Base-by-base conservation (phyloP, 257 asterid genomes). In the Scutellaria minor region DNA sequence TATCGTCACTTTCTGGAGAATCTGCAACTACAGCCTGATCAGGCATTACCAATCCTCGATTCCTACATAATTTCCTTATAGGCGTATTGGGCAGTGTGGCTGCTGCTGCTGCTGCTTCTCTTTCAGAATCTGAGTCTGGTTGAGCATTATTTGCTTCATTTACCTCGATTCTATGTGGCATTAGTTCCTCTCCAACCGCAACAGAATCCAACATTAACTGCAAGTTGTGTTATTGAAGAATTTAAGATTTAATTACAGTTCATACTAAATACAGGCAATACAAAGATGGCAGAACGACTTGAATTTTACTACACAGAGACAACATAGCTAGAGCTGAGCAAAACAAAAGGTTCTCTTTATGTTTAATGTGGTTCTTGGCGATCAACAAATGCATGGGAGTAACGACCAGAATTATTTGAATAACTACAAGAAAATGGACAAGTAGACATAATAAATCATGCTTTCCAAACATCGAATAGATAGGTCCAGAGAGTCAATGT, bases 41-140 rank as follows among this genome's bases (percentile, higher is more conserved):
- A 70, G 86, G 99, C 82, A 86, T 80, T 77, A 95, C 95, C 80
- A 88, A 79, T 35, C 98, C 98, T 65, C 98, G 86, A 69, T 95
- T 91, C 77, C 99, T 87, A 72, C 88, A 79, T 14, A 91, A 66
- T 81, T 95, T 95, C 82, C 97, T 88, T 83, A 95, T 92, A 7
- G 98, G 99, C 5, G 97, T 91, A 27, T 93, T 78, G 18, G 94
- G 86, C 12, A 47, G 44, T 35, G 18, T 18, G 18, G 18, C 18
- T 18, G 18, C 18, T 18, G 84, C 46, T 27, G 73, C 82, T 79
- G 73, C 82, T 79, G 79, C 83, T 58, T 76, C 71, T 71, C 72
- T 89, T 79, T 77, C 81, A 2, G 58, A 18, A 27, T 73, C 78
- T 27, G 72, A 57, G 59, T 75, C 77, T 18, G 64, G 76, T 67